Evolutionary conservation across 1,284 basidiomycete genomes (phyloP).

Genomic region (Ceratobasidium sp.): DNA sequence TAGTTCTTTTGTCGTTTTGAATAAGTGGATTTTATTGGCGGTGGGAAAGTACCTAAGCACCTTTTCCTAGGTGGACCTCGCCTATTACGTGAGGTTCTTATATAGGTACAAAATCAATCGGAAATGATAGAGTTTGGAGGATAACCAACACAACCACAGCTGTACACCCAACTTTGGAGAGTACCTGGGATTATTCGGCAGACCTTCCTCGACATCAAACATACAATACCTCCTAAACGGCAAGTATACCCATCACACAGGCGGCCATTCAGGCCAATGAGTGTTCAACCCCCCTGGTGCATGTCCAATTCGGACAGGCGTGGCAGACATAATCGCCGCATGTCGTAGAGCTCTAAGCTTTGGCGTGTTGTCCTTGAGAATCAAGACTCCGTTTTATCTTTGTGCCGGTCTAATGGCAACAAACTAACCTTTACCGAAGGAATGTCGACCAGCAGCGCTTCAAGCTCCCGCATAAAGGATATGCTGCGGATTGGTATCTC

Average conservation of each 20-base stretch:
- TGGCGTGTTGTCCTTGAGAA: not conserved
- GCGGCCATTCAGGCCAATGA: no score
- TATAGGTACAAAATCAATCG: no score
- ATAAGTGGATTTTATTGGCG: not conserved
- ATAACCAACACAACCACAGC: no score
- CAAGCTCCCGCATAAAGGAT: conserved; percentile 2
- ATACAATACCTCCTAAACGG: no score
- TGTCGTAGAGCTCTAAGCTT: conserved; percentile 64
- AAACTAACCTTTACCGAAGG: not conserved
- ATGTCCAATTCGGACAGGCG: conserved; percentile 62
- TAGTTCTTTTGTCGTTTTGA: not conserved
- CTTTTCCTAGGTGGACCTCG: no score
- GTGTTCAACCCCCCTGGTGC: conserved; percentile 58
- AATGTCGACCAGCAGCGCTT: conserved; percentile 8
- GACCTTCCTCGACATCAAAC: no score
- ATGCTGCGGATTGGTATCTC: not conserved
- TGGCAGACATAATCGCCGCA: conserved; percentile 62
- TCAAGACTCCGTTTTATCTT: not conserved
- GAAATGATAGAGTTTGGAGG: no score
- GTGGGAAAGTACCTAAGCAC: no score
- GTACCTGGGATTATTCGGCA: no score
- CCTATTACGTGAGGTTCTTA: no score
- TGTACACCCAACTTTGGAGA: no score
- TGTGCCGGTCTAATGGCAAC: not conserved
- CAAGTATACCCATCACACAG: no score